phyloP scores from a whole-genome alignment of 2,329 filamentous ascomycete genomes.

The Pyrenochaeta sp. region DNA sequence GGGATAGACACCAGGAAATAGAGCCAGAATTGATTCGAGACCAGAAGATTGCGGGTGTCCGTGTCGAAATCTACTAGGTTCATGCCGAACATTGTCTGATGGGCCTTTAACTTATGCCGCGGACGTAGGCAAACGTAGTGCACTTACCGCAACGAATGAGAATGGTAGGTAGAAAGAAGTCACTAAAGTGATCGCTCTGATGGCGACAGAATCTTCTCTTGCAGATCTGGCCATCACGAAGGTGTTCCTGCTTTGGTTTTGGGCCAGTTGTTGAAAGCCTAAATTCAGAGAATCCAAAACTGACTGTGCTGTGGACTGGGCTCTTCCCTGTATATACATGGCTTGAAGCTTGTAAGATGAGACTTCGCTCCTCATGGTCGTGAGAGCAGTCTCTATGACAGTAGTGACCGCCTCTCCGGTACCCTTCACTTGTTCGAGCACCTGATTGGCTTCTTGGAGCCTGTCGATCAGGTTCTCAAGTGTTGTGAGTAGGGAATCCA shows the following conservation, averaged over 20 bases:
- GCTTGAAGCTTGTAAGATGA: neutral
- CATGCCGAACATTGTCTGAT: slow-evolving; percentile 10
- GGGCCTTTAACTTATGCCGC: neutral
- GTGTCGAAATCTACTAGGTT: slow-evolving; percentile 9
- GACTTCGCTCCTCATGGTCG: neutral
- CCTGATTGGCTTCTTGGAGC: neutral
- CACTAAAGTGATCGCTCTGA: slow-evolving; percentile 8
- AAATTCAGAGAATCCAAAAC: slow-evolving; percentile 6
- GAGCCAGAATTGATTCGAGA: slow-evolving; percentile 8
- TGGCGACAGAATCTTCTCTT: slow-evolving; percentile 8
- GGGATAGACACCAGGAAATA: slow-evolving; percentile 8
- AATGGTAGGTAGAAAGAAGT: slow-evolving; percentile 11
- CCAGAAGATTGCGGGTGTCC: slow-evolving; percentile 2
- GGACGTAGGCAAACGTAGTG: neutral
- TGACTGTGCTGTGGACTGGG: slow-evolving; percentile 3
- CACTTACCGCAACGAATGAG: slow-evolving; percentile 10
- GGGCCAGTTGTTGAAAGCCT: slow-evolving; percentile 5
- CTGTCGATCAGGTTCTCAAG: neutral
- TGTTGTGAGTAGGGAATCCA: neutral
- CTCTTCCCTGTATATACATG: neutral
- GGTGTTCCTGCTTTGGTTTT: slow-evolving; percentile 3
- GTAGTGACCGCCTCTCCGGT: neutral
- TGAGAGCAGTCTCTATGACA: neutral
- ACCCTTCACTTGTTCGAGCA: too few species aligned
- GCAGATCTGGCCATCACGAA: slow-evolving; percentile 3